Evolutionary conservation across 495 filamentous ascomycete genomes (phyloP).

Genomic region (Neurospora africana): DNA sequence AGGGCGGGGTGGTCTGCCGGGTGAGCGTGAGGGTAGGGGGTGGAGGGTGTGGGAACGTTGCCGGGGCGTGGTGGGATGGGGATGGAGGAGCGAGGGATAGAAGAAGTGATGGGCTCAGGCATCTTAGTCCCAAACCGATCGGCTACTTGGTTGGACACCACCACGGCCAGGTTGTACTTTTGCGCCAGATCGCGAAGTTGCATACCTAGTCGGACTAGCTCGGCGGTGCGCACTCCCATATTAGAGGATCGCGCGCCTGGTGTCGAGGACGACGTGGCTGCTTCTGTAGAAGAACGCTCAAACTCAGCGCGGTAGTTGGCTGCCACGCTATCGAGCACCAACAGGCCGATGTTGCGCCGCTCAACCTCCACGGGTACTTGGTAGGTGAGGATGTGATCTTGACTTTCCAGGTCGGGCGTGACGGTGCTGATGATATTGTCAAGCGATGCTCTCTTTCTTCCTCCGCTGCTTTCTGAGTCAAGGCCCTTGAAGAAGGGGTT

Average conservation of each 20-base stretch:
- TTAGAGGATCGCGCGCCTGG: conserved; percentile 20
- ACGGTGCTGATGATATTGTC: conserved; percentile 63
- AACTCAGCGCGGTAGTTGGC: conserved; percentile 93
- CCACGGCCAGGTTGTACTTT: conserved; percentile 64
- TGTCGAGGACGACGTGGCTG: background rate
- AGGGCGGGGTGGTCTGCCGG: conserved; percentile 37
- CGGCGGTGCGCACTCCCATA: conserved; percentile 51
- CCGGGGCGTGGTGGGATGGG: background rate
- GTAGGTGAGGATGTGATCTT: conserved; percentile 88
- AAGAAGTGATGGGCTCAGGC: conserved; percentile 7
- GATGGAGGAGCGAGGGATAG: conserved; percentile 4
- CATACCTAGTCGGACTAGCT: conserved; percentile 68
- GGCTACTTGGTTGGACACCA: conserved; percentile 92
- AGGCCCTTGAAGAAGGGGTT: conserved; percentile 50
- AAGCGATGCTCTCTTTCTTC: conserved; percentile 47
- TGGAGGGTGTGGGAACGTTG: conserved; percentile 15
- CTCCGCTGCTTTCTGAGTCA: conserved; percentile 9
- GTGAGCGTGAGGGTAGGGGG: conserved; percentile 31
- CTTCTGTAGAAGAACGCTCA: conserved; percentile 33
- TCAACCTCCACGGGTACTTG: conserved; percentile 79
- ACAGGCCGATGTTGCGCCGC: conserved; percentile 62
- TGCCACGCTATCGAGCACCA: conserved; percentile 82
- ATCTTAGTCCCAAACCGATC: conserved; percentile 55
- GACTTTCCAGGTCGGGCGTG: conserved; percentile 85
- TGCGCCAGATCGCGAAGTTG: conserved; percentile 64